Evolutionary conservation across 306 rosid genomes (phyloP).

Genomic region (Astragalus membranaceus): DNA sequence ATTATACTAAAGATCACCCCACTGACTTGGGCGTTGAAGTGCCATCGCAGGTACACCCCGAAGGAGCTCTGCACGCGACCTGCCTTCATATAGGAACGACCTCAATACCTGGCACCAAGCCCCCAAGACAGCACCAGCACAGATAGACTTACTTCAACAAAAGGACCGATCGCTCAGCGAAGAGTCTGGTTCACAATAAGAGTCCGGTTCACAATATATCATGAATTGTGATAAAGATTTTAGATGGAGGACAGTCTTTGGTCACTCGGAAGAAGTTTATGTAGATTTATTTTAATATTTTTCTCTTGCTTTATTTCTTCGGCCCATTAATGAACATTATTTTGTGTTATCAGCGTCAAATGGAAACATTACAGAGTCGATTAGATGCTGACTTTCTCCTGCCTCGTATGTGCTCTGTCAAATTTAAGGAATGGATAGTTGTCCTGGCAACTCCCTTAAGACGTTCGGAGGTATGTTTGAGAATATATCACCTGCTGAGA

Average conservation of each 20-base stretch:
- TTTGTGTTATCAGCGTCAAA: slow-evolving; percentile 68
- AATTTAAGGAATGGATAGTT: slow-evolving; percentile 98
- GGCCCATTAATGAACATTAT: slow-evolving; percentile 2
- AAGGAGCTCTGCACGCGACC: too few relatives aligned
- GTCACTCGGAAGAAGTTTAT: slow-evolving; percentile 5
- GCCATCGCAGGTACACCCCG: too few relatives aligned
- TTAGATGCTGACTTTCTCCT: slow-evolving; percentile 95
- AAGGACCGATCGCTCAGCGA: too few relatives aligned
- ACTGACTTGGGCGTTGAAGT: too few relatives aligned
- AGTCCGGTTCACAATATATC: too few relatives aligned
- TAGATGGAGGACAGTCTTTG: not conserved
- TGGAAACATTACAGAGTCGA: slow-evolving; percentile 82
- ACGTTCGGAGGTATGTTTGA: slow-evolving; percentile 68
- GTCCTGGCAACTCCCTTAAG: slow-evolving; percentile 90
- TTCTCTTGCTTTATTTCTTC: not conserved
- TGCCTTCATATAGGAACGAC: too few relatives aligned
- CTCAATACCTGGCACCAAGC: too few relatives aligned
- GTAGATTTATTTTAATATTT: not conserved
- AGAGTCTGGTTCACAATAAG: too few relatives aligned
- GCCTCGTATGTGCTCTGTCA: slow-evolving; percentile 94
- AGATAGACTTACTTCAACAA: too few relatives aligned
- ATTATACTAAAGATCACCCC: too few relatives aligned
- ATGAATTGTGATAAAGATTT: too few relatives aligned
- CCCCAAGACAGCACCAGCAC: too few relatives aligned
- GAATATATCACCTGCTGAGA: not conserved